Base-by-base conservation (phyloP, 345 rosid genomes). In the Salix exigua region DNA sequence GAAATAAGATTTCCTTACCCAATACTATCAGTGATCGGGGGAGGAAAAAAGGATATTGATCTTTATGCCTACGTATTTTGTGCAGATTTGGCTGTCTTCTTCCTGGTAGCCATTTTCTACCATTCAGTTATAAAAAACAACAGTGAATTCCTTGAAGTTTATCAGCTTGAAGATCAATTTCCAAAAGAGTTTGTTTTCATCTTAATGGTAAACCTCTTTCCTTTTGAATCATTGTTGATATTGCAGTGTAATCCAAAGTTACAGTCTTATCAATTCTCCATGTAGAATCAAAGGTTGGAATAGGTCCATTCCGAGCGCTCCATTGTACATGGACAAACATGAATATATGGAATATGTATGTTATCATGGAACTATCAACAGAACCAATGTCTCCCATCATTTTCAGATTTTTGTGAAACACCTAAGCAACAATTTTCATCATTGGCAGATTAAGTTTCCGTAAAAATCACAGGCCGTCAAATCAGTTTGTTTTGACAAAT, bases 111-210 rank as follows among this genome's bases (percentile, higher is more conserved):
- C 72, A 77, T 82, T 12, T 86, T 84, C 74, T 86, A 84, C 58
- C 84, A 76, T 66, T 83, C 80, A 1, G 81, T 86, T 55, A 84
- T 86, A 53, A 86, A 86, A 71, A 86, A 80, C 73, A 86, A 84
- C 53, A 84, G 85, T 44, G 89, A 86, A 69, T 80, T 86, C 70
- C 89, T 86, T 17, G 87, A 86, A 77, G 87, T 86, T 46, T 86
- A 86, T 81, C 89, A 84, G 80, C 87, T 83, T 37, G 87, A 86
- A 79, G 87, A 86, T 77, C 89, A 86, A 76, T 84, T 86, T 70
- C 87, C 89, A 8, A 78, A 78, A 76, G 89, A 86, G 74, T 86
- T 80, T 35, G 89, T 84, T 11, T 83, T 82, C 40, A 79, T 79
- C 71, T 70, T 86, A 58, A 81, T 86, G 88, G 88, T 86, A 76